Percentiles rank a stretch among this genome's conserved stretches.
These are phyloP conservation scores for Tagetes patula DNA, from an alignment of 129 eudicot genomes.

Conservation along the genomic window DNA sequence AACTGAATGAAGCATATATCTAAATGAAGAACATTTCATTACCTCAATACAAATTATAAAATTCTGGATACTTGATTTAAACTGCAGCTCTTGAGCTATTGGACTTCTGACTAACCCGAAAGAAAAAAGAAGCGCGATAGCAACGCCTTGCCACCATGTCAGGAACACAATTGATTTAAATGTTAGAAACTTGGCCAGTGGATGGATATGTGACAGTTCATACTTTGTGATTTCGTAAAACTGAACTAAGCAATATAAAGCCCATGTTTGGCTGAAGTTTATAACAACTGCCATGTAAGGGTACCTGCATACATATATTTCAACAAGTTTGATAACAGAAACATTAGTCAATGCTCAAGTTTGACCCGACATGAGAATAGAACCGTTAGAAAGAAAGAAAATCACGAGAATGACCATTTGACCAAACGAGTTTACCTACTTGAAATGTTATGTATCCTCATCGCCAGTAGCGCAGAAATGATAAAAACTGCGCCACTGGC, in stretches of 20 bases:
- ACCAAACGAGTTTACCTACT: not conserved
- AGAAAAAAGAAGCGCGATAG: slow-evolving; percentile 72
- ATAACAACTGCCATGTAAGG: slow-evolving; percentile 86
- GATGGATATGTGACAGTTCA: slow-evolving; percentile 80
- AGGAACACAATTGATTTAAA: slow-evolving; percentile 94
- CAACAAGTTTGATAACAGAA: slow-evolving; percentile 12
- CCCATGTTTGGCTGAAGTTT: slow-evolving; percentile 98
- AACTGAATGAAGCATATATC: not conserved
- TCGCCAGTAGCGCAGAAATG: not conserved
- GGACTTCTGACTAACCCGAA: slow-evolving; percentile 82
- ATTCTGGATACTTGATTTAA: slow-evolving; percentile 78
- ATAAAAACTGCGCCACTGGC: not conserved
- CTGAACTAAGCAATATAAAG: slow-evolving; percentile 86
- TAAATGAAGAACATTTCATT: slow-evolving; percentile 47
- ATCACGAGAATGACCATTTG: not conserved
- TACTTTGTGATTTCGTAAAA: slow-evolving; percentile 80
- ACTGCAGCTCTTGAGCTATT: slow-evolving; percentile 71
- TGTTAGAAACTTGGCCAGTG: slow-evolving; percentile 85
- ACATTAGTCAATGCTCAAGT: slow-evolving; percentile 10
- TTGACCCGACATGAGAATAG: slow-evolving; percentile 7
- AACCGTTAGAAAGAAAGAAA: not conserved
- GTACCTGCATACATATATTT: slow-evolving; percentile 53
- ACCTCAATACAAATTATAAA: slow-evolving; percentile 98
- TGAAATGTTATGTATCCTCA: not conserved
- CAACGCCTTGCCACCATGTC: slow-evolving; percentile 99